Percentiles rank a stretch among this genome's conserved stretches.
phyloP scores from a whole-genome alignment of 2,329 filamentous ascomycete species.

The Fusarium chlamydosporum region DNA sequence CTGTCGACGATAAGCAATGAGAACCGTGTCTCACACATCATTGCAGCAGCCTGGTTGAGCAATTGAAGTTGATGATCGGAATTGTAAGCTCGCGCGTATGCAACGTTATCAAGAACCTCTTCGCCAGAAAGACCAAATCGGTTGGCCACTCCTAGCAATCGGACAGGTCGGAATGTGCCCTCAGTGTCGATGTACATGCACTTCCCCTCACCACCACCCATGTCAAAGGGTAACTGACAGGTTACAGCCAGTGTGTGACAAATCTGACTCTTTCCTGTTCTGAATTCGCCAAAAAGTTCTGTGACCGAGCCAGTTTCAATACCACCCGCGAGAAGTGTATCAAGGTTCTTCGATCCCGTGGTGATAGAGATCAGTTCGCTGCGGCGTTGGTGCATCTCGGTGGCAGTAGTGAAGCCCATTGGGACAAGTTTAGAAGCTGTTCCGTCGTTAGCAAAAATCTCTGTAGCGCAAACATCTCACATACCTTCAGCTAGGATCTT shows the following conservation, averaged over 20 bases:
- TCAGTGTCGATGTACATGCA: conserved; percentile 99
- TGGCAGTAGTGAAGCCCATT: conserved; percentile 99
- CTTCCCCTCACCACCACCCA: conserved; percentile 98
- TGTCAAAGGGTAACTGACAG: conserved; percentile 97
- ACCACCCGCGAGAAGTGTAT: conserved; percentile 93
- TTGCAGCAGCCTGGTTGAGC: conserved; percentile 92
- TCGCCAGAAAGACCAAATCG: conserved; percentile 95
- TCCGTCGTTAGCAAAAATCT: conserved; percentile 25
- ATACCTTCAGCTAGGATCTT: conserved; percentile 92
- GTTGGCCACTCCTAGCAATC: conserved; percentile 91
- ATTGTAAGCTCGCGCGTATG: conserved; percentile 98
- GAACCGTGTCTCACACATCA: conserved; percentile 99
- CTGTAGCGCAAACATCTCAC: conserved; percentile 18
- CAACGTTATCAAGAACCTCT: conserved; percentile 97
- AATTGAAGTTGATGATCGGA: conserved; percentile 97
- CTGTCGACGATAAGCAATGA: conserved; percentile 96
- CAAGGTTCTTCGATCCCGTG: conserved; percentile 96
- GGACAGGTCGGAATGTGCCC: conserved; percentile 94
- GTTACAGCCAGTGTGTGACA: conserved; percentile 99
- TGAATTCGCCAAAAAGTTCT: conserved; percentile 97
- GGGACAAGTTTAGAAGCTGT: conserved; percentile 94
- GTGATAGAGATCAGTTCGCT: conserved; percentile 98
- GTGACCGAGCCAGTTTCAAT: conserved; percentile 98
- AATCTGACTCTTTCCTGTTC: conserved; percentile 98
- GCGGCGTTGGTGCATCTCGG: conserved; percentile 97